These are phyloP conservation scores for Ogataea methanolica DNA, from an alignment of 805 yeast genomes.

Conservation along the genomic window DNA sequence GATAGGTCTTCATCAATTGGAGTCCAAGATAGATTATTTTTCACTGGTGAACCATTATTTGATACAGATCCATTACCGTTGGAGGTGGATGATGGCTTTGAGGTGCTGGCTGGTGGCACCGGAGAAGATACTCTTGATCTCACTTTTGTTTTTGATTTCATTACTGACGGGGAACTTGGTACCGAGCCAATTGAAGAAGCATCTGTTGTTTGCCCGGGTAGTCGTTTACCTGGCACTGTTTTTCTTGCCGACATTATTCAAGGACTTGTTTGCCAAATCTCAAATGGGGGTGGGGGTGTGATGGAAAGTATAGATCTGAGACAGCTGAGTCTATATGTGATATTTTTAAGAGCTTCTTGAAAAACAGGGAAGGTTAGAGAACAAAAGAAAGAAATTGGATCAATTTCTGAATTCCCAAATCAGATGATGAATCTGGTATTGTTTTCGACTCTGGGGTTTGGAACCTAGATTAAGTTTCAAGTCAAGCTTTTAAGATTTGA, in stretches of 20 bases:
- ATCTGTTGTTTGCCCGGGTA: slow-evolving; percentile 6
- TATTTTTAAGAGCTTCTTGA: too few species aligned
- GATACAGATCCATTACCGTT: neutral
- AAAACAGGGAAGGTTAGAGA: too few species aligned
- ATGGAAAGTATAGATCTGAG: too few species aligned
- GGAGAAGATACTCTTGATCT: neutral
- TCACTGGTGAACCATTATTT: slow-evolving; percentile 1
- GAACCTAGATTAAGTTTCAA: too few species aligned
- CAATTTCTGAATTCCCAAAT: too few species aligned
- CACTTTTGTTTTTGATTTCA: neutral
- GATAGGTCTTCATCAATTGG: slow-evolving; percentile 12
- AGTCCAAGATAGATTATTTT: neutral
- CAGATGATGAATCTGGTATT: too few species aligned
- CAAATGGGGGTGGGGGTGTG: neutral
- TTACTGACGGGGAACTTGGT: slow-evolving; percentile 1
- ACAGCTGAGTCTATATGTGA: too few species aligned
- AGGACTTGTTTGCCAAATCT: neutral
- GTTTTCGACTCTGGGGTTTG: too few species aligned
- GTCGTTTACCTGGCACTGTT: slow-evolving; percentile 13
- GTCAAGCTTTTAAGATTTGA: too few species aligned
- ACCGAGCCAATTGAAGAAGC: slow-evolving; percentile 2
- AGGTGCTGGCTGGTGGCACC: neutral
- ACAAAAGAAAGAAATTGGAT: too few species aligned
- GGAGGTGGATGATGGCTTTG: neutral
- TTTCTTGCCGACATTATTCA: slow-evolving; percentile 13